Base-by-base conservation (phyloP, 2,329 filamentous ascomycete genomes). In the Neonectria neomacrospora region DNA sequence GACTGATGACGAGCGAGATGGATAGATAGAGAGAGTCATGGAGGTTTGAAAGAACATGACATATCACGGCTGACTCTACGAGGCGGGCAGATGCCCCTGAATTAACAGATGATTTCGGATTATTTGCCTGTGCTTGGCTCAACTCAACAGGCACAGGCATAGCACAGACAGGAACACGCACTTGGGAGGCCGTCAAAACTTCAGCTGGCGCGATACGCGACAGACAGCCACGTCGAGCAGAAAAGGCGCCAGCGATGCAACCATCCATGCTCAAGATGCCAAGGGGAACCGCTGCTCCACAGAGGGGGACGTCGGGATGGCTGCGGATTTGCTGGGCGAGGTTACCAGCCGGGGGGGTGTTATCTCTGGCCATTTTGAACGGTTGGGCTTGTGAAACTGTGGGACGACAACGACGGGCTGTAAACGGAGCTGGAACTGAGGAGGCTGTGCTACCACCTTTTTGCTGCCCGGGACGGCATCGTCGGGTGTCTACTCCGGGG, bases 181-280 rank as follows among this genome's bases (percentile, higher is more conserved):
- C 28, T 20, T 42, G 41, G 34, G 48, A 32, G 45, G 53, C 39
- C 26, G 48, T 39, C 53, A 30, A 30, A 26, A 47, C 34, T 47
- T 47, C 28, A 34, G 23, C 32, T 53, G 61, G 62, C 67, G 69
- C 69, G 69, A 64, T 58, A 71, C 32, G 54, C 69, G 69, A 68
- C n/a, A 14, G 34, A 14, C 18, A 28, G 50, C 37, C 39, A 47
- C 28, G 28, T 12, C 50, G 18, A 52, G 28, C 6, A 8, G 18
- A 16, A 14, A 20, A 60, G 64, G 59, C 54, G 59, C 59, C 30
- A 20, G 50, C 57, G 50, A 41, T 45, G 39, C 37, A 59, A 54
- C 20, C 48, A 44, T n/a, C 34, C 47, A 32, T 54, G 57, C 37
- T n/a, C 48, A 54, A 54, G 50, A 50, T 41, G 37, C 37, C 37